These are phyloP conservation scores for Diaporthe citrichinensis DNA, from an alignment of 2,329 filamentous ascomycete species.

Conservation along the genomic window DNA sequence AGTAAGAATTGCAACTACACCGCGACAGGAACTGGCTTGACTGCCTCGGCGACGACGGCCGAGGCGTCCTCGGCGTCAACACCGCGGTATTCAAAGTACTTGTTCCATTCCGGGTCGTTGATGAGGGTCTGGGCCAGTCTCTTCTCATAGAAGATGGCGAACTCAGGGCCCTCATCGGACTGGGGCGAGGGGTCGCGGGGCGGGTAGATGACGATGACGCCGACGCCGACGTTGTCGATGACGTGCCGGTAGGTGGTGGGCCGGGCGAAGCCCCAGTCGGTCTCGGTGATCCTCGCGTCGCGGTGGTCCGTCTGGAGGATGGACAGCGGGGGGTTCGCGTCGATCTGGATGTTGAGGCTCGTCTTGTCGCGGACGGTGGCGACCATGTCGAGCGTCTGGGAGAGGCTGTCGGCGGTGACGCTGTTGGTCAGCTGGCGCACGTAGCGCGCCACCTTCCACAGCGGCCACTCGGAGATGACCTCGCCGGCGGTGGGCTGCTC, in stretches of 20 bases:
- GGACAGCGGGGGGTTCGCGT: slow-evolving; percentile 54
- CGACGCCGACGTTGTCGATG: slow-evolving; percentile 49
- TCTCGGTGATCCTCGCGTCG: slow-evolving; percentile 47
- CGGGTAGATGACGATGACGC: slow-evolving; percentile 51
- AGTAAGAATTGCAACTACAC: neutral
- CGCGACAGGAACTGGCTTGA: neutral
- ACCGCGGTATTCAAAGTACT: slow-evolving; percentile 56
- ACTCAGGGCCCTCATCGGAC: slow-evolving; percentile 54
- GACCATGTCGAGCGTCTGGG: slow-evolving; percentile 48
- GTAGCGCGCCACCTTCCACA: slow-evolving; percentile 53
- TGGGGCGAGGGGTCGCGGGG: slow-evolving; percentile 45
- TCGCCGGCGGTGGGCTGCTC: slow-evolving; percentile 50
- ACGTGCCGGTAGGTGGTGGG: slow-evolving; percentile 53
- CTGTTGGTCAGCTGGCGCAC: slow-evolving; percentile 55
- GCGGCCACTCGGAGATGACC: slow-evolving; percentile 53
- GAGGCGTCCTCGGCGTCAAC: slow-evolving; percentile 44
- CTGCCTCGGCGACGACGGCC: neutral
- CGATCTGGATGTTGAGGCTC: slow-evolving; percentile 50
- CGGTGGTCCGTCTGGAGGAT: slow-evolving; percentile 55
- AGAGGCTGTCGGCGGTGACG: slow-evolving; percentile 51
- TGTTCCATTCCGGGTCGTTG: slow-evolving; percentile 52
- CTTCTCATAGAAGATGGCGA: slow-evolving; percentile 54
- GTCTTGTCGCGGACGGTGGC: slow-evolving; percentile 55
- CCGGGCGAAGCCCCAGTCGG: slow-evolving; percentile 55
- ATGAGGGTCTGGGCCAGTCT: slow-evolving; percentile 50